A percentile compares a stretch with the other conserved stretches of the same genome.
Conservation (phyloP, 1,284 basidiomycete genomes). For the Cutaneotrichosporon cyanovorans region DNA sequence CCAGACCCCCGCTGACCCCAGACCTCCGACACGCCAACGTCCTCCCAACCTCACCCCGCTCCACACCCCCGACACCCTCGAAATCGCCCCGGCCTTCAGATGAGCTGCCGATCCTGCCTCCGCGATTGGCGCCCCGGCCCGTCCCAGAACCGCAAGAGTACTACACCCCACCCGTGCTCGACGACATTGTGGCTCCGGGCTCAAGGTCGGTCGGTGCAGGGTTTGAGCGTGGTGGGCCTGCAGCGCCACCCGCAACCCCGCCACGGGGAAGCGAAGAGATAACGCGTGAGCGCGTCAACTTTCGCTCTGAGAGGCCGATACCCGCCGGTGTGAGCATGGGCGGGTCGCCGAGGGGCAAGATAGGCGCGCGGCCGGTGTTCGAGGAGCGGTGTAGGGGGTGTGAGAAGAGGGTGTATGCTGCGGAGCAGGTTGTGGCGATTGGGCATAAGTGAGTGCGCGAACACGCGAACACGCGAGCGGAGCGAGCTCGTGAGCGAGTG, state of each 20-base stretch:
- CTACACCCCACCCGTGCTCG: conserved; percentile 8
- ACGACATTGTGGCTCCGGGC: not conserved
- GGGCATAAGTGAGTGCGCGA: conserved; percentile 10
- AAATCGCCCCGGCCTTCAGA: no score
- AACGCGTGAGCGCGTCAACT: conserved; percentile 27
- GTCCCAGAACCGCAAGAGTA: conserved; percentile 16
- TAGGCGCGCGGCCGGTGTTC: conserved; percentile 29
- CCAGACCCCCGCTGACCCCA: conserved; percentile 10
- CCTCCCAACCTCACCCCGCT: conserved; percentile 6
- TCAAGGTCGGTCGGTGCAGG: conserved; percentile 3
- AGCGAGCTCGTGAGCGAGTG: not conserved
- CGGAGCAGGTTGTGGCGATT: conserved; percentile 36
- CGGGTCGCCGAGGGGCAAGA: conserved; percentile 20
- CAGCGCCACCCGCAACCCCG: not conserved
- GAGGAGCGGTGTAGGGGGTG: conserved; percentile 39
- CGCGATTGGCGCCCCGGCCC: conserved; percentile 11
- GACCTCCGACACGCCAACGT: conserved; percentile 37
- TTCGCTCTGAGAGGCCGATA: conserved; percentile 24
- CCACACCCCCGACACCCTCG: not conserved
- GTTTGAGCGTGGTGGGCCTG: not conserved
- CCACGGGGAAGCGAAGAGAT: not conserved
- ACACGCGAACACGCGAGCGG: no score
- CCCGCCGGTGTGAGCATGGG: conserved; percentile 2
- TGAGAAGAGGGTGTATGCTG: conserved; percentile 44
- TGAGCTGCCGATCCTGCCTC: not conserved